Percentiles rank a stretch among this genome's conserved stretches.
Evolutionary conservation across 306 rosid genomes (phyloP).

Genomic region (Cucurbita maxima): DNA sequence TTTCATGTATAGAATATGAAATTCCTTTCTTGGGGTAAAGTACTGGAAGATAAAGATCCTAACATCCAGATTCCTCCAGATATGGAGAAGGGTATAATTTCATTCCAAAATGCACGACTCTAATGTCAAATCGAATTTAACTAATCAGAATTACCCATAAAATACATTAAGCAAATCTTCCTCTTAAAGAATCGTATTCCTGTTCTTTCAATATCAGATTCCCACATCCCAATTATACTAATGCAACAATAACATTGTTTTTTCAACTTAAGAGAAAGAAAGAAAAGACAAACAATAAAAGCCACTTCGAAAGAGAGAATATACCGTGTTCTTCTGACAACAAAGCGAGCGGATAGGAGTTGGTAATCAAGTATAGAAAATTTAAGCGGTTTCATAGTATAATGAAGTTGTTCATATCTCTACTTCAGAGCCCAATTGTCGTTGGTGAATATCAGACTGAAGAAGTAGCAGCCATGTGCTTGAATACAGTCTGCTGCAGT

Average conservation of each 20-base stretch:
- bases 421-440: not conserved
- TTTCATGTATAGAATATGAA: not conserved
- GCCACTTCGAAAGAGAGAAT: not conserved
- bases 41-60: not conserved
- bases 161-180: not conserved
- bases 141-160: not conserved
- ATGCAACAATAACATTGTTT: not conserved
- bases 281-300: not conserved
- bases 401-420: not conserved
- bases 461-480: conserved; percentile 35
- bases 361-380: not conserved
- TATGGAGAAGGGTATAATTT: conserved; percentile 1
- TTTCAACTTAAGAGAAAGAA: not conserved
- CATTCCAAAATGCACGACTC: not conserved
- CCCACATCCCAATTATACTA: not conserved
- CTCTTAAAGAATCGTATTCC: not conserved
- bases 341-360: not conserved
- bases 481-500: conserved; percentile 43
- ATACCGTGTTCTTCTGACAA: conserved; percentile 1
- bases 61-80: not conserved
- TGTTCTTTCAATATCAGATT: not conserved
- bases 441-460: conserved; percentile 16
- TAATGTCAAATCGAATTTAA: not conserved
- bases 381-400: not conserved
- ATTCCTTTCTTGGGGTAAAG: not conserved